Base-by-base conservation (phyloP, 768 basidiomycete genomes). In the Leccinum disarticulatum region DNA sequence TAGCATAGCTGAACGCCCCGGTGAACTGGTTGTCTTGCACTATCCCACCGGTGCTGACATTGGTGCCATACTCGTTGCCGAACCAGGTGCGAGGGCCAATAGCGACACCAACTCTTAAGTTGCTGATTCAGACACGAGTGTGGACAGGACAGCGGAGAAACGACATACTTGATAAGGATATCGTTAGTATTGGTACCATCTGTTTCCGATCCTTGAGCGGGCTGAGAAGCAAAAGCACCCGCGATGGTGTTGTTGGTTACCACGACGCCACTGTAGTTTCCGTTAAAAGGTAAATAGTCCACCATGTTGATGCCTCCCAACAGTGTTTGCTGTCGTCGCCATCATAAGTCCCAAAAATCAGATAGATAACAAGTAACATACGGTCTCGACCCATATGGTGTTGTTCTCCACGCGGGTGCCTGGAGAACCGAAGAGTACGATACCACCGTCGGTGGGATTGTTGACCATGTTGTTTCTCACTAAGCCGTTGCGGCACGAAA, bases 301-400 rank as follows among this genome's bases (percentile, higher is more conserved):
- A 91, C 90, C 80, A 92, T 72, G 64, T 91, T 91, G 67, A 91
- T 89, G 8, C 89, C 89, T 41, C 89, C 90, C 6, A 90, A 78
- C 3, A 88, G 74, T 0, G 87, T 90, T 66, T 83, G 77, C 88
- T 90, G 59, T 27, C 52, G 62, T 62, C 30, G 27, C 17, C 25
- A 9, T 7, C 35, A 41, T 47, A 60, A 49, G 17, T 52, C 25
- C 55, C 30, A 6, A 1, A n/a, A 7, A 6, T 25, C 25, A 33
- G 54, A 55, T 19, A 28, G 50, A 33, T 54, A 38, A 41, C 36
- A 25, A 46, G 15, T 46, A 36, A 74, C 85, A 54, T 64, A 89
- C 88, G 58, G 80, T 87, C 27, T 82, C 74, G 9, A 89, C 80
- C 83, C 82, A 89, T 56, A 92, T 87, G 0, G 87, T 90, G 67